A percentile compares a stretch with the other conserved stretches of the same genome.
These are phyloP conservation scores for Colletotrichum sublineola DNA, from an alignment of 2,329 filamentous ascomycete species.

Conservation along the genomic window DNA sequence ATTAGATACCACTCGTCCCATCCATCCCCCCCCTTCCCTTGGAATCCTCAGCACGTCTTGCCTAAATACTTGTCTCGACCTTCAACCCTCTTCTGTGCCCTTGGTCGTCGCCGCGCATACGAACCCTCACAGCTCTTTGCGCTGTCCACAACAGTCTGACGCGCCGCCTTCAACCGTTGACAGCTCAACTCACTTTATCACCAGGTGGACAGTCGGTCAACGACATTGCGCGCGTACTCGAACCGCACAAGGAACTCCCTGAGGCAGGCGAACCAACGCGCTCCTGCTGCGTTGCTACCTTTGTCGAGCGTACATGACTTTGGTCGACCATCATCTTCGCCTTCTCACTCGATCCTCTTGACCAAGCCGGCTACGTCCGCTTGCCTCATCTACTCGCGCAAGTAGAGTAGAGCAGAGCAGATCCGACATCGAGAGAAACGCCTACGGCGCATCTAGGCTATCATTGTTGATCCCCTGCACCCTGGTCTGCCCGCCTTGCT, in stretches of 20 bases:
- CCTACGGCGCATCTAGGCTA: conserved; percentile 33
- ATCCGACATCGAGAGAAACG: conserved; percentile 22
- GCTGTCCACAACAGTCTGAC: background rate
- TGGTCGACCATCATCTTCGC: conserved; percentile 4
- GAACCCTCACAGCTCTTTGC: conserved; percentile 1
- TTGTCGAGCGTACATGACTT: conserved; percentile 24
- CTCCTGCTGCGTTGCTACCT: background rate
- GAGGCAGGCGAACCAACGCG: conserved; percentile 9
- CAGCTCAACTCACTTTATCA: conserved; percentile 28
- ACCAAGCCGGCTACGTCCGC: conserved; percentile 19
- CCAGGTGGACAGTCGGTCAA: conserved; percentile 8
- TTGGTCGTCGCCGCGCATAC: conserved; percentile 11
- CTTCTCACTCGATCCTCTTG: conserved; percentile 11
- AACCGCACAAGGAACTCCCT: conserved; percentile 2
- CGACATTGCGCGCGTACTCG: conserved; percentile 1
- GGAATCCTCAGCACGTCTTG: conserved; percentile 6
- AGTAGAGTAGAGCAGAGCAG: background rate
- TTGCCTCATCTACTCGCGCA: background rate
- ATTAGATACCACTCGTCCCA: conserved; percentile 43
- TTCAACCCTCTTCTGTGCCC: conserved; percentile 9
- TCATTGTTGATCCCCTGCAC: conserved; percentile 29
- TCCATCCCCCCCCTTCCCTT: conserved; percentile 28
- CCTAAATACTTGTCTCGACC: conserved; percentile 12
- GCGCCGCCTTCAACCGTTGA: conserved; percentile 23
- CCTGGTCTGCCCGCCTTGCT: conserved; percentile 35